Evolutionary conservation across 805 yeast genomes (phyloP), one percentile per base, ranked within the genome.

Genomic region (Myxozyma monticola): DNA sequence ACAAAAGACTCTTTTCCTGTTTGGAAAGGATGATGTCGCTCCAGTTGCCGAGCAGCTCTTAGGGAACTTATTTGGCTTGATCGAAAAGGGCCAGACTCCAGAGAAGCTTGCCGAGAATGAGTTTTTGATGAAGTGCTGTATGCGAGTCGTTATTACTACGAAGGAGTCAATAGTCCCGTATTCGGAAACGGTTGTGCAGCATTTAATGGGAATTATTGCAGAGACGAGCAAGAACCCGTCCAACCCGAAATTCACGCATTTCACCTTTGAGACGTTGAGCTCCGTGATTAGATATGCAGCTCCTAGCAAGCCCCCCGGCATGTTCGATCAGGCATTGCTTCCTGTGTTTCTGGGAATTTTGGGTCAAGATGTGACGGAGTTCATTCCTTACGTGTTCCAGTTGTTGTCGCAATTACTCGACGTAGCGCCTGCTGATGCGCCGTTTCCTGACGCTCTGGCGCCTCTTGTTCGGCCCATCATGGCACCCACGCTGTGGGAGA

Each of bases 101-200:
- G 97, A 89, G 65, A 91, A 89, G 64, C 72, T 95, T 44, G 89
- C 97, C 0, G 98, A 93, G 65, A 93, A 93, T 68, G 99, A 93
- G 65, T 93, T 88, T 65, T 74, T 93, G 64, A 87, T 93, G 83
- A 88, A 84, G 64, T 81, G 95, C 26, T 74, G 88, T 1, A 88
- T 89, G 89, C 78, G 97, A 62, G 83, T 90, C 6, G 75, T 84
- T 42, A 79, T 89, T 15, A 77, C 88, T 7, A 88, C 85, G 60
- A 87, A 85, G 56, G 69, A 81, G 0, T 61, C 68, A 7, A 62
- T 63, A 18, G 42, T 48, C 10, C 65, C 68, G 2, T 67, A 65
- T 44, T 67, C 68, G 3, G 62, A 55, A 3, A 44, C 54, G 17
- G 64, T 87, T n/a, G 71, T 88, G 31, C 74, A 77, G 29, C 90